phyloP scores from a whole-genome alignment of 805 yeast genomes.

The Teunomyces aglyptinius region DNA sequence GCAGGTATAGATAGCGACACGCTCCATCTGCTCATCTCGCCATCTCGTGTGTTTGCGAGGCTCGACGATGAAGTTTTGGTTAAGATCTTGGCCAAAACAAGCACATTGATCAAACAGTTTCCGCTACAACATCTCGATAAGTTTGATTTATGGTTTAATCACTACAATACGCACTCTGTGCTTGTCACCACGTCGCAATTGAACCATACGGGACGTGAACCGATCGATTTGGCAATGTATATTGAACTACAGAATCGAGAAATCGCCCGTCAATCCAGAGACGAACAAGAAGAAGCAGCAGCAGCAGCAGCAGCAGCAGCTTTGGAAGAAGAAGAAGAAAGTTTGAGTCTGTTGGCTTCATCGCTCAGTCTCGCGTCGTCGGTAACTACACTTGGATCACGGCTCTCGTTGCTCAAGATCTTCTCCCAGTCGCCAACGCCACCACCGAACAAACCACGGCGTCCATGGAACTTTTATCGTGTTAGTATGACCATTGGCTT shows the following conservation, averaged over 20 bases:
- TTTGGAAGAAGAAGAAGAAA: conserved; percentile 25
- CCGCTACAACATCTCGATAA: conserved; percentile 22
- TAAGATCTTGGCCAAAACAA: conserved; percentile 25
- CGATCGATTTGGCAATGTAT: not conserved
- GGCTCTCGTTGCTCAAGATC: conserved; percentile 27
- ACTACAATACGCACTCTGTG: conserved; percentile 33
- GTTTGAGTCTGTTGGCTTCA: conserved; percentile 31
- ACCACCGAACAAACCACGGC: conserved; percentile 6
- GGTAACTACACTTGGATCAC: conserved; percentile 26
- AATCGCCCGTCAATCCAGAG: conserved; percentile 23
- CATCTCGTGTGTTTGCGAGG: conserved; percentile 25
- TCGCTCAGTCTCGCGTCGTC: conserved; percentile 31
- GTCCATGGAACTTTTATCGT: conserved; percentile 20
- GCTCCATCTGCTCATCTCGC: conserved; percentile 36
- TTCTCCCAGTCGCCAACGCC: conserved; percentile 17
- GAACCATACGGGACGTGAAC: not conserved
- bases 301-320: conserved; percentile 20
- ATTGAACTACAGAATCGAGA: conserved; percentile 29
- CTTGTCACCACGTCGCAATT: conserved; percentile 31
- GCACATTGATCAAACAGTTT: conserved; percentile 21
- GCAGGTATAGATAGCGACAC: conserved; percentile 28
- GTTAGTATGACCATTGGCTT: conserved; percentile 39
- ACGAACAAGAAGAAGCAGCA: conserved; percentile 25
- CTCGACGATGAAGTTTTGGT: conserved; percentile 27
- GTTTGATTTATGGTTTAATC: conserved; percentile 33